Percentiles rank a stretch among this genome's conserved stretches.
Evolutionary conservation across 1,139 yeast genomes (phyloP).

Genomic region (Pichia sp.): DNA sequence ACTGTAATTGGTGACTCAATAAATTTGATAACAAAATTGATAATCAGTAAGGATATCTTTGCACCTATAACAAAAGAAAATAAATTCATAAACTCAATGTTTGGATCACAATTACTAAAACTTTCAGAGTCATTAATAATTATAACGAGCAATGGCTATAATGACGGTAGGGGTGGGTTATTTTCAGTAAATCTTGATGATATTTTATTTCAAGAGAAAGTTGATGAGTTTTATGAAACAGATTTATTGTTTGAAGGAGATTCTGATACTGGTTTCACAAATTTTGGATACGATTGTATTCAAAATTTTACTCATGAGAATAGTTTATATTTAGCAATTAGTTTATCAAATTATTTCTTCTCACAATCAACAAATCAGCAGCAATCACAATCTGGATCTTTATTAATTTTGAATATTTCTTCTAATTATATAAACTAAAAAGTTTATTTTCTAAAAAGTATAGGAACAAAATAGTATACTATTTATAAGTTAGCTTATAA

Average conservation of each 20-base stretch:
- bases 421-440: background rate
- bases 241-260: constrained; percentile 20
- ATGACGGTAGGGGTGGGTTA: constrained; percentile 38
- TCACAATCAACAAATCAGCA: background rate
- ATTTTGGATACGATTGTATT: constrained; percentile 35
- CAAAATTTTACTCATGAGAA: constrained; percentile 20
- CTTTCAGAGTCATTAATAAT: constrained; percentile 9
- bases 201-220: constrained; percentile 13
- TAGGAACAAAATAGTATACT: no score
- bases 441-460: background rate
- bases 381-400: background rate
- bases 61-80: background rate
- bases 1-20: constrained; percentile 1
- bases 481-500: background rate
- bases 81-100: constrained; percentile 12
- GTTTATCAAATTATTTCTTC: constrained; percentile 37
- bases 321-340: constrained; percentile 32
- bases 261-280: constrained; percentile 31
- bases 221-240: constrained; percentile 3
- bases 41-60: constrained; percentile 7
- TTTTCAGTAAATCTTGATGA: constrained; percentile 33
- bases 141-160: constrained; percentile 23
- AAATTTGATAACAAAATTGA: constrained; percentile 14
- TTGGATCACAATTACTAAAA: constrained; percentile 19
- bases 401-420: background rate